These are phyloP conservation scores for Primulina huaijiensis DNA, from an alignment of 257 asterid species.

Conservation along the genomic window DNA sequence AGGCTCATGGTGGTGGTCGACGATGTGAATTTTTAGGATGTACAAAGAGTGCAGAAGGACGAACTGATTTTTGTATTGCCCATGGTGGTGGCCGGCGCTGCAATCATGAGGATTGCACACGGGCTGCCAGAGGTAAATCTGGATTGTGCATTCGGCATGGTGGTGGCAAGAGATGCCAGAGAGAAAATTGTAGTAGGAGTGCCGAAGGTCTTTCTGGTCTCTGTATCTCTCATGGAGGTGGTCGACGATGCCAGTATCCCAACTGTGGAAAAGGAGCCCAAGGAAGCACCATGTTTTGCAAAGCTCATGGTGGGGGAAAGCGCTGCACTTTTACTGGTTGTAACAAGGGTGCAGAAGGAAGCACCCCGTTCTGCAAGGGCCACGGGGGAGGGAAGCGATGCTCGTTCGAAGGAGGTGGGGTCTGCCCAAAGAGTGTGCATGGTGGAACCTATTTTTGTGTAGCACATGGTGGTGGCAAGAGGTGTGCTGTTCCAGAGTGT, in stretches of 20 bases:
- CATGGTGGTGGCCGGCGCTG: constrained; percentile 97
- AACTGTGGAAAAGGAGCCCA: constrained; percentile 83
- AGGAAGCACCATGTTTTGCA: constrained; percentile 87
- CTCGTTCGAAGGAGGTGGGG: constrained; percentile 70
- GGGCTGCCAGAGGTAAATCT: constrained; percentile 89
- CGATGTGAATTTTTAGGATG: constrained; percentile 85
- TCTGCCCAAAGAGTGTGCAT: constrained; percentile 91
- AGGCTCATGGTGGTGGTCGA: constrained; percentile 97
- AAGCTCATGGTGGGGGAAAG: constrained; percentile 93
- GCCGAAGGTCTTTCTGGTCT: constrained; percentile 97
- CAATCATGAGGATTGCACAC: constrained; percentile 60
- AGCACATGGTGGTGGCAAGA: constrained; percentile 94
- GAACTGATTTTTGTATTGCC: constrained; percentile 84
- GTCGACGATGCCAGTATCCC: constrained; percentile 73
- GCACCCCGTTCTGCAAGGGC: constrained; percentile 88
- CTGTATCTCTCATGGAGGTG: constrained; percentile 96
- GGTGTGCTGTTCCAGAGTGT: constrained; percentile 73
- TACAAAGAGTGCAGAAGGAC: constrained; percentile 93
- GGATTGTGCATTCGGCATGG: constrained; percentile 95
- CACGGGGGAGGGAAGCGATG: constrained; percentile 96
- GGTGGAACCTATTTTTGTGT: constrained; percentile 89
- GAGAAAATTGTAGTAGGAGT: constrained; percentile 71
- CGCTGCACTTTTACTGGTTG: constrained; percentile 70
- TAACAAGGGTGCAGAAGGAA: constrained; percentile 90
- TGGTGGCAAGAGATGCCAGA: constrained; percentile 94